Evolutionary conservation across 2,329 filamentous ascomycete genomes (phyloP).

Genomic region (Hypoxylon sp.): DNA sequence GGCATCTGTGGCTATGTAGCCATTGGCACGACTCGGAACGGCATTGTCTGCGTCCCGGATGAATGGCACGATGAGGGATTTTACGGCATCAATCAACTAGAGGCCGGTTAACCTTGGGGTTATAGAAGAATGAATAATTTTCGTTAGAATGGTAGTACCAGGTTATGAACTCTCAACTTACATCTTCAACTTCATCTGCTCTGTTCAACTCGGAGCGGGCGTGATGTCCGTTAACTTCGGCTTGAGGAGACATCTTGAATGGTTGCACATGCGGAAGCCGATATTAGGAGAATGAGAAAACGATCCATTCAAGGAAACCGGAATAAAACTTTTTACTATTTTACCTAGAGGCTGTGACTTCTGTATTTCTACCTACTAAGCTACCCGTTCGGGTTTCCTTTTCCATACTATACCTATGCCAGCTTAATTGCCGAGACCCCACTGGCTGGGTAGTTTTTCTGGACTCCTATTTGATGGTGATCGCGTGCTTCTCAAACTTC

Average conservation of each 20-base stretch:
- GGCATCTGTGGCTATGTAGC: constrained; percentile 61
- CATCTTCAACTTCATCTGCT: constrained; percentile 64
- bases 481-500: constrained; percentile 38
- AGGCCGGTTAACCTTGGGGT: constrained; percentile 18
- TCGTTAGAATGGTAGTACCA: not conserved
- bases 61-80: constrained; percentile 78
- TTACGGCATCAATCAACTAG: constrained; percentile 78
- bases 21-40: constrained; percentile 65
- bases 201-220: constrained; percentile 51
- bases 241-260: constrained; percentile 28
- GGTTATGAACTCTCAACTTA: constrained; percentile 51
- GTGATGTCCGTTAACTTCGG: constrained; percentile 30
- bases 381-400: constrained; percentile 19
- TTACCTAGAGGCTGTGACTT: not conserved
- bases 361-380: constrained; percentile 5
- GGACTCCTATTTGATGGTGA: constrained; percentile 32
- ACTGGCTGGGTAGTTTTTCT: constrained; percentile 23
- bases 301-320: not conserved
- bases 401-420: constrained; percentile 16
- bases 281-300: not conserved
- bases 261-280: not conserved
- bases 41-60: constrained; percentile 79
- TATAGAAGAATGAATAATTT: not conserved
- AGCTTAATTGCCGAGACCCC: constrained; percentile 40
- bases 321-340: not conserved